A percentile compares a stretch with the other conserved stretches of the same genome.
Conservation (phyloP, 768 basidiomycete genomes). For the Agaricus subrufescens region DNA sequence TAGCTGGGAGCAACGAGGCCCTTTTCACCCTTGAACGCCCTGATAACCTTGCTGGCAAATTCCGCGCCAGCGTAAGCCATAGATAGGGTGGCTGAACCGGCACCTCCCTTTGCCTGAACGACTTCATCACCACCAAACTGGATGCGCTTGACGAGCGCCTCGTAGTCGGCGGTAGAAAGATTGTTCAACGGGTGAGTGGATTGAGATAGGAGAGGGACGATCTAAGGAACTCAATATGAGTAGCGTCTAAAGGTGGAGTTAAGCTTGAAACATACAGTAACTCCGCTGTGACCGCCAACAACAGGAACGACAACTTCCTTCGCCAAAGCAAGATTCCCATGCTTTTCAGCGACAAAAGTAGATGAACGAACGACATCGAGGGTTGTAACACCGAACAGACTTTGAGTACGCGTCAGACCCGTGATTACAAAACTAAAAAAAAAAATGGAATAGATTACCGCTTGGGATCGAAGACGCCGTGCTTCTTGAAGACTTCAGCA, state of each 20-base stretch:
- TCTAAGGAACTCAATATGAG: slow-evolving; percentile 36
- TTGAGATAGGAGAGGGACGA: slow-evolving; percentile 91
- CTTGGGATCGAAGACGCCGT: slow-evolving; percentile 88
- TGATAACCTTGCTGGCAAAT: slow-evolving; percentile 79
- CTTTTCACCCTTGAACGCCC: slow-evolving; percentile 84
- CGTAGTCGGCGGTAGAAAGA: slow-evolving; percentile 41
- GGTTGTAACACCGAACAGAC: slow-evolving; percentile 96
- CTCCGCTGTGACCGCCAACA: slow-evolving; percentile 91
- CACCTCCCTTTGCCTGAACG: slow-evolving; percentile 94
- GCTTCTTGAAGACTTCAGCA: slow-evolving; percentile 91
- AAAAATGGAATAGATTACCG: slow-evolving; percentile 40
- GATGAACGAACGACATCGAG: slow-evolving; percentile 98
- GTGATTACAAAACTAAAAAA: not conserved
- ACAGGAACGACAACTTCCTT: slow-evolving; percentile 76
- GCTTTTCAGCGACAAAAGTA: slow-evolving; percentile 83
- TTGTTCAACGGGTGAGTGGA: slow-evolving; percentile 72
- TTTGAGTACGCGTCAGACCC: slow-evolving; percentile 21
- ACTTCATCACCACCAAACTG: slow-evolving; percentile 98
- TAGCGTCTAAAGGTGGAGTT: not conserved
- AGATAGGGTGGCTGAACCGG: slow-evolving; percentile 92
- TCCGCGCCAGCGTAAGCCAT: slow-evolving; percentile 96
- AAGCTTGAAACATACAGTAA: slow-evolving; percentile 53
- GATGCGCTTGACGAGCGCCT: slow-evolving; percentile 74
- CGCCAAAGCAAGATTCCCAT: slow-evolving; percentile 59
- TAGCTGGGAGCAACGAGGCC: slow-evolving; percentile 82